Evolutionary conservation across 352 stramenopile species (phyloP).

Genomic region (Globisporangium alternatum): DNA sequence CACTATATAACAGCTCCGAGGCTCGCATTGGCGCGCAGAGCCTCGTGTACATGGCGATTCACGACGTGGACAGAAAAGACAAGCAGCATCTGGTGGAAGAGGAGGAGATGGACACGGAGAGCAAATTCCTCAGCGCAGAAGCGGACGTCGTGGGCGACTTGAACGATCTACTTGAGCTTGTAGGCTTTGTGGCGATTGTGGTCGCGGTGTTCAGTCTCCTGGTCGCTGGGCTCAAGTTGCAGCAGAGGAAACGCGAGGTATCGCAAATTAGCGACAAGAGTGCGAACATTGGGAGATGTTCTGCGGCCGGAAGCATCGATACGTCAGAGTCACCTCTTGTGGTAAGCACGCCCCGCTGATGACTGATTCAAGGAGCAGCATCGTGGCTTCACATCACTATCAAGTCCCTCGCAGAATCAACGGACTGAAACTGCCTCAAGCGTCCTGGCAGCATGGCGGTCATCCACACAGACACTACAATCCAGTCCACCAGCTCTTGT

Average conservation of each 20-base stretch:
- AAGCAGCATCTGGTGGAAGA: conserved; percentile 6
- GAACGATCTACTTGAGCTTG: conserved; percentile 6
- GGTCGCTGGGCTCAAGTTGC: conserved; percentile 3
- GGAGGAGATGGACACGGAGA: neutral
- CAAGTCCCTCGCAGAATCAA: no score
- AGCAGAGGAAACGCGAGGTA: neutral
- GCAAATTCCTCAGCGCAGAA: conserved; percentile 2
- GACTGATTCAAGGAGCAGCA: no score
- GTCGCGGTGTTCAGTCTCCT: neutral
- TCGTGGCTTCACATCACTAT: no score
- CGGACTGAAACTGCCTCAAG: no score
- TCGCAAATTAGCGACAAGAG: neutral
- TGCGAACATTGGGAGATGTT: neutral
- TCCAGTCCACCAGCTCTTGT: no score
- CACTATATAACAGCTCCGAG: conserved; percentile 11
- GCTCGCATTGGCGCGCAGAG: conserved; percentile 14
- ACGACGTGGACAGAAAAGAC: conserved; percentile 2
- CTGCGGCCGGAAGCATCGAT: neutral
- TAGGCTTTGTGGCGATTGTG: neutral
- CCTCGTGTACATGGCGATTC: conserved; percentile 12
- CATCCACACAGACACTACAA: no score
- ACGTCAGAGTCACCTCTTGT: neutral
- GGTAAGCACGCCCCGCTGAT: neutral
- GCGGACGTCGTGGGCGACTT: conserved; percentile 10
- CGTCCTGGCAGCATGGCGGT: no score